A percentile compares a stretch with the other conserved stretches of the same genome.
Evolutionary conservation across 345 rosid genomes (phyloP).

Genomic region (Combretum micranthum): DNA sequence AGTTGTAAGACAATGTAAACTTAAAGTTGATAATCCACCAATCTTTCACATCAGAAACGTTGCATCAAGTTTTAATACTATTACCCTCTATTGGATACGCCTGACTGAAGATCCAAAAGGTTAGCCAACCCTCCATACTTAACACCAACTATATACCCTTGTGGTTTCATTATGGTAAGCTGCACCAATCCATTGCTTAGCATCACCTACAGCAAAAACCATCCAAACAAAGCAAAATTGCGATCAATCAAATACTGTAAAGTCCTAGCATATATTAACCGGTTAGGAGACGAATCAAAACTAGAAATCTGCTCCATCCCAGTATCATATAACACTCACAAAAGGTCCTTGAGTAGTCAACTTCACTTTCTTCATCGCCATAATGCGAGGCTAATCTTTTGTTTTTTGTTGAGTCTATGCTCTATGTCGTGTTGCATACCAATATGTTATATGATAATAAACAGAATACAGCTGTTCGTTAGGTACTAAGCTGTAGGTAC

Average conservation of each 20-base stretch:
- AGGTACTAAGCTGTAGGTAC: neutral
- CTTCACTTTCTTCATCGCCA: conserved; percentile 17
- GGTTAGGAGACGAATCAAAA: too few relatives aligned
- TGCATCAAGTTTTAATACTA: neutral
- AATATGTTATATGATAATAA: too few relatives aligned
- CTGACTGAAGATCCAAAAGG: conserved; percentile 23
- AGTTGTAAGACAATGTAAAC: neutral
- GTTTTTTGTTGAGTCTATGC: neutral
- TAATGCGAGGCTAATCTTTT: neutral
- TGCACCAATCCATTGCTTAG: conserved; percentile 20
- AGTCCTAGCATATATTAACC: too few relatives aligned
- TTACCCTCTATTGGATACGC: conserved; percentile 30
- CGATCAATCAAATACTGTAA: neutral
- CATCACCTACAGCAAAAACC: conserved; percentile 16
- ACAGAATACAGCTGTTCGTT: conserved; percentile 3
- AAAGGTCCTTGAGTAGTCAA: conserved; percentile 15
- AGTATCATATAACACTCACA: conserved; percentile 8
- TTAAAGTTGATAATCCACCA: neutral
- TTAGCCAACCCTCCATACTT: conserved; percentile 32
- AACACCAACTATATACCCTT: conserved; percentile 20
- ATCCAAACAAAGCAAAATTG: neutral
- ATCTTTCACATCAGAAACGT: neutral
- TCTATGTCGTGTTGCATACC: too few relatives aligned
- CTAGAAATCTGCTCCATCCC: neutral
- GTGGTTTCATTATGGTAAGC: conserved; percentile 23